phyloP scores from a whole-genome alignment of 352 stramenopile genomes.

The Phytophthora pisi region DNA sequence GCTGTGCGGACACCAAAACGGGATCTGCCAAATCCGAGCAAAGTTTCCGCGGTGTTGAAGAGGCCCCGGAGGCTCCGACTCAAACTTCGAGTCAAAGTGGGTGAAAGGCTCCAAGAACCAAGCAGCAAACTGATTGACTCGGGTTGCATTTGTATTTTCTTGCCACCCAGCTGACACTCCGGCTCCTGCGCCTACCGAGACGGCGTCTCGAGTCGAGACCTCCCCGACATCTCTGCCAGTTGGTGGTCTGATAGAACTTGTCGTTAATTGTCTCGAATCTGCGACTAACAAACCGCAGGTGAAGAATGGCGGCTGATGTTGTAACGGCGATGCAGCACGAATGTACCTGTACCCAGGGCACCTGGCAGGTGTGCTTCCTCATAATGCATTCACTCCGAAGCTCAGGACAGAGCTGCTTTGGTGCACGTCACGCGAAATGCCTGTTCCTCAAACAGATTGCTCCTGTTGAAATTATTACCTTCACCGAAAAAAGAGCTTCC shows the following conservation, averaged over 20 bases:
- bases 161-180: slow-evolving; percentile 9
- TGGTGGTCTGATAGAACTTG: background rate
- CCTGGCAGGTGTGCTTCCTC: no score
- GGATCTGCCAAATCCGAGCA: slow-evolving; percentile 37
- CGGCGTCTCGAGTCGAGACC: background rate
- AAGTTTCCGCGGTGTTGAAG: slow-evolving; percentile 26
- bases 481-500: background rate
- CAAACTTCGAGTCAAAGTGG: slow-evolving; percentile 3
- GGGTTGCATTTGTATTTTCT: slow-evolving; percentile 14
- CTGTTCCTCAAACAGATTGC: background rate
- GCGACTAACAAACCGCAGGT: background rate
- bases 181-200: slow-evolving; percentile 20
- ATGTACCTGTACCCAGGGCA: no score
- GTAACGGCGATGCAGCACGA: no score
- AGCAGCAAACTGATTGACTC: slow-evolving; percentile 1
- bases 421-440: background rate
- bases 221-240: slow-evolving; percentile 3
- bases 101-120: slow-evolving; percentile 1
- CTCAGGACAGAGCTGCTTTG: no score
- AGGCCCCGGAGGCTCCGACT: background rate
- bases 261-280: background rate
- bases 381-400: no score
- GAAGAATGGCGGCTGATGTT: background rate
- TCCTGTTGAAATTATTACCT: background rate
- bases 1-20: slow-evolving; percentile 20